These are phyloP conservation scores for Solanum commersonii DNA, from an alignment of 257 asterid species.

Conservation along the genomic window DNA sequence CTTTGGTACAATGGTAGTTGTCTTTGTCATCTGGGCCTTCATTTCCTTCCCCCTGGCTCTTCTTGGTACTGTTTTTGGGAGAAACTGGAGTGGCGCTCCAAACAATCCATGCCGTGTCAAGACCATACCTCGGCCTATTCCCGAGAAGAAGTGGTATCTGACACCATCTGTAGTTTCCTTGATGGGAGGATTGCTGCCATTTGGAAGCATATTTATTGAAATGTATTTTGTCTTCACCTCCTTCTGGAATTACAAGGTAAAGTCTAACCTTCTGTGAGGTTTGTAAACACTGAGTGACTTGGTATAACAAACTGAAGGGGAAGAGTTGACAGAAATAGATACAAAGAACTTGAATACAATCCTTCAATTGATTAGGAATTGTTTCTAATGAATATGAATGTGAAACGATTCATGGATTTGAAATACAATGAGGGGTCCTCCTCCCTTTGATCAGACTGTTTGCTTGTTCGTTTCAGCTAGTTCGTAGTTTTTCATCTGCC, in stretches of 20 bases:
- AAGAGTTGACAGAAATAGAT: neutral
- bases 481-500: neutral
- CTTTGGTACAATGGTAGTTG: conserved; percentile 55
- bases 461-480: neutral
- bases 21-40: conserved; percentile 55
- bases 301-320: neutral
- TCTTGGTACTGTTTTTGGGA: conserved; percentile 53
- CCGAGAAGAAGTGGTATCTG: conserved; percentile 74
- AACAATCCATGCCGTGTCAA: conserved; percentile 63
- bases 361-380: neutral
- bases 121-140: conserved; percentile 77
- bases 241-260: conserved; percentile 72
- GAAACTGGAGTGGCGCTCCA: conserved; percentile 66
- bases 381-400: neutral
- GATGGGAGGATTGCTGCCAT: conserved; percentile 67
- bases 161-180: conserved; percentile 48
- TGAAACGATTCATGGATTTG: neutral
- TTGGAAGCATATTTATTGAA: conserved; percentile 64
- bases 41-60: conserved; percentile 54
- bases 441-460: neutral
- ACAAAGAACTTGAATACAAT: neutral
- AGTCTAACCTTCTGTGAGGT: neutral
- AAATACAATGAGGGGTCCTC: neutral
- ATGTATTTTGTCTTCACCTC: conserved; percentile 70
- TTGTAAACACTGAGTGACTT: neutral